Evolutionary conservation across 345 rosid genomes (phyloP).

Genomic region (Eucalyptus virginea): DNA sequence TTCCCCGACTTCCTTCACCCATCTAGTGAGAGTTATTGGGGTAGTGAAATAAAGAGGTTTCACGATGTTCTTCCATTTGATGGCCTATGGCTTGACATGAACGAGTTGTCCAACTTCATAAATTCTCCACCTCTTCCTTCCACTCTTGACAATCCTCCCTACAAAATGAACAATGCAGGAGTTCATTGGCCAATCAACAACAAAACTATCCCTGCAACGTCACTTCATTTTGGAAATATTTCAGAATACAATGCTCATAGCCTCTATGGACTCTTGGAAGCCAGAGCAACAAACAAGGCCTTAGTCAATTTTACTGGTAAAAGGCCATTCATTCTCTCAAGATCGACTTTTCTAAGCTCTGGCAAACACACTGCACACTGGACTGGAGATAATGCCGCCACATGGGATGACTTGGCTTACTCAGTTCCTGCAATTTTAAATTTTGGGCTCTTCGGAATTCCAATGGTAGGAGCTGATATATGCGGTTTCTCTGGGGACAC

Average conservation of each 20-base stretch:
- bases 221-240: constrained; percentile 36
- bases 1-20: constrained; percentile 66
- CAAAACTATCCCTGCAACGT: constrained; percentile 45
- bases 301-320: constrained; percentile 24
- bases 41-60: constrained; percentile 40
- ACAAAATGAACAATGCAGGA: constrained; percentile 50
- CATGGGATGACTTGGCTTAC: constrained; percentile 61
- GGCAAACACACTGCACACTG: constrained; percentile 76
- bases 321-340: constrained; percentile 59
- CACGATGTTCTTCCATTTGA: constrained; percentile 37
- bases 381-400: constrained; percentile 68
- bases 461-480: constrained; percentile 84
- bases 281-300: constrained; percentile 47
- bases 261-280: constrained; percentile 57
- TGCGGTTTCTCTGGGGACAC: constrained; percentile 51
- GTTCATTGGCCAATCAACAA: constrained; percentile 10
- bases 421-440: constrained; percentile 48
- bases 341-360: constrained; percentile 74
- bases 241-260: constrained; percentile 62
- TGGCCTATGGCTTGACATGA: constrained; percentile 83
- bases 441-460: constrained; percentile 68
- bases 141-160: constrained; percentile 50
- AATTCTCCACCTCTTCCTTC: constrained; percentile 24
- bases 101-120: constrained; percentile 52
- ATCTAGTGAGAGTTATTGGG: constrained; percentile 28